A percentile compares a stretch with the other conserved stretches of the same genome.
Conservation (phyloP, 1,139 yeast genomes). For the Saccharomyces hybrid region DNA sequence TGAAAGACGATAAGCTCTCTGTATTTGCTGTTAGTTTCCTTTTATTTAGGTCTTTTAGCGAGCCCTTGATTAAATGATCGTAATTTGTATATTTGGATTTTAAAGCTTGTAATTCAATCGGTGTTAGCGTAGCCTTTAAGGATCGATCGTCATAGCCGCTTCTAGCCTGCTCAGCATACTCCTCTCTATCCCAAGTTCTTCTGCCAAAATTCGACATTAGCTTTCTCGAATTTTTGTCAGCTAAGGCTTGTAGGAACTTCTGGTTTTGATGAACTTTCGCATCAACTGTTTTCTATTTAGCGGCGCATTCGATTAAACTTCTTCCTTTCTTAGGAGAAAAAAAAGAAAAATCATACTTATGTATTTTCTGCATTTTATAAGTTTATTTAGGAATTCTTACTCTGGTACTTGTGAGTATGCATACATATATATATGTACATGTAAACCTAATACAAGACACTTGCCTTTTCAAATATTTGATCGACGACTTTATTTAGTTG, state of each 20-base stretch:
- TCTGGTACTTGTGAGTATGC: background rate
- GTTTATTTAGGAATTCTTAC: background rate
- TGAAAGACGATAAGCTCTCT: slow-evolving; percentile 31
- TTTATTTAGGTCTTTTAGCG: slow-evolving; percentile 40
- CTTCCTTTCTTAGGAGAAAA: background rate
- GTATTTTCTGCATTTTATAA: background rate
- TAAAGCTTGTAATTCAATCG: slow-evolving; percentile 14
- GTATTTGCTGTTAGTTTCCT: slow-evolving; percentile 39
- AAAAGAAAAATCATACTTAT: background rate
- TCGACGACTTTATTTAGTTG: slow-evolving; percentile 87
- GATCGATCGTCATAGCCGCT: slow-evolving; percentile 7
- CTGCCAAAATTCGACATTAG: slow-evolving; percentile 44
- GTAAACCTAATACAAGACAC: slow-evolving; percentile 48
- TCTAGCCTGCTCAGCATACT: slow-evolving; percentile 46
- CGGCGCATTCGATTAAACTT: background rate
- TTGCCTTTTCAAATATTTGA: slow-evolving; percentile 86
- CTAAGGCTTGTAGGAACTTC: background rate
- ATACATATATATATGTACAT: background rate
- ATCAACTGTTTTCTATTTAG: background rate
- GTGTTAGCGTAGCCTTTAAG: slow-evolving; percentile 10
- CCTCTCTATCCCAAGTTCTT: slow-evolving; percentile 63
- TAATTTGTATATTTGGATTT: slow-evolving; percentile 24
- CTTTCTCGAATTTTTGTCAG: background rate
- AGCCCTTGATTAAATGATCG: slow-evolving; percentile 26
- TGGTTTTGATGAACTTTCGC: background rate